Percentiles rank a stretch among this genome's conserved stretches.
phyloP scores from a whole-genome alignment of 805 yeast genomes.

The Komagataella pseudopastoris region DNA sequence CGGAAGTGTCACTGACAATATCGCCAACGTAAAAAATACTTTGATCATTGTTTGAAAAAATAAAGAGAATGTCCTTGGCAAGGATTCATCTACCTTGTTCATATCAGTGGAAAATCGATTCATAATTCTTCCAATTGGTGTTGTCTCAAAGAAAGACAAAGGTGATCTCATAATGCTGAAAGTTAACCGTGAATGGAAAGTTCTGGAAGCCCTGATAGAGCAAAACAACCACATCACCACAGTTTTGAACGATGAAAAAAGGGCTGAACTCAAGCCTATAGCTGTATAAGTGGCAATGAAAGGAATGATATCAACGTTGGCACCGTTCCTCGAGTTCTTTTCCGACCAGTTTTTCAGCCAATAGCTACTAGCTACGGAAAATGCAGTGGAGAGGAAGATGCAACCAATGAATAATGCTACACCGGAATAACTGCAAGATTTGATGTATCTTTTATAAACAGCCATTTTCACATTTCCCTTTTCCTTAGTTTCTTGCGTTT shows the following conservation, averaged over 20 bases:
- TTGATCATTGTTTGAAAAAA: constrained; percentile 30
- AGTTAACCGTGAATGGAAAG: constrained; percentile 46
- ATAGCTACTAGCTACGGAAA: constrained; percentile 32
- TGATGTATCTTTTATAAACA: constrained; percentile 39
- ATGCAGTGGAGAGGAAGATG: constrained; percentile 16
- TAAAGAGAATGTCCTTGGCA: constrained; percentile 39
- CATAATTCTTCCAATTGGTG: constrained; percentile 54
- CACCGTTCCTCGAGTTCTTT: constrained; percentile 25
- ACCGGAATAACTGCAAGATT: constrained; percentile 44
- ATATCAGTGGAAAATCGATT: constrained; percentile 57
- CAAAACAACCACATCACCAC: constrained; percentile 36
- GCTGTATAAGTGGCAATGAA: constrained; percentile 42
- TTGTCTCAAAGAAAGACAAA: constrained; percentile 55
- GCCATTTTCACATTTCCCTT: constrained; percentile 44
- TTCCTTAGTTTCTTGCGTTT: constrained; percentile 37
- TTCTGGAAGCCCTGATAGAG: constrained; percentile 41
- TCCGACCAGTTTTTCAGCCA: constrained; percentile 68
- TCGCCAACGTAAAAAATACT: constrained; percentile 33
- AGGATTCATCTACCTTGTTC: constrained; percentile 36
- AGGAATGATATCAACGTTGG: constrained; percentile 26
- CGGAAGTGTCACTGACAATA: constrained; percentile 44
- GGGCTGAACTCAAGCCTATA: constrained; percentile 39
- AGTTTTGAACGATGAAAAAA: constrained; percentile 30
- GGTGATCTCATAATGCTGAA: constrained; percentile 40
- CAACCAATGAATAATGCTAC: constrained; percentile 24